These are phyloP conservation scores for Metarhizium album DNA, from an alignment of 2,329 filamentous ascomycete species.

Conservation along the genomic window DNA sequence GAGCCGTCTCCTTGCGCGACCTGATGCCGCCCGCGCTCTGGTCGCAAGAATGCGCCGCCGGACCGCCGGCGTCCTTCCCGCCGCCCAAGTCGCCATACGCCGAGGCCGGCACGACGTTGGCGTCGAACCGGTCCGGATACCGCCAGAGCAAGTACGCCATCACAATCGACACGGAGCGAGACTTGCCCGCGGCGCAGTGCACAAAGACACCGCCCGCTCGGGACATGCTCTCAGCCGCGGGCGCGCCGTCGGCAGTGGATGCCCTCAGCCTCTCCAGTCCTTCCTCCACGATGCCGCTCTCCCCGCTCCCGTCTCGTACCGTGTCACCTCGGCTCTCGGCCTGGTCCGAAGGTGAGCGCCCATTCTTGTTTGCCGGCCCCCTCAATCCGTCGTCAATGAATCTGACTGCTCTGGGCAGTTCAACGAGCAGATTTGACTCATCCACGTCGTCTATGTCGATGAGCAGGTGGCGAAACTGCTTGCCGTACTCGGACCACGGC, in stretches of 20 bases:
- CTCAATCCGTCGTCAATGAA: slow-evolving; percentile 73
- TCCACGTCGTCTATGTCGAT: slow-evolving; percentile 87
- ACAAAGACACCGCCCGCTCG: slow-evolving; percentile 39
- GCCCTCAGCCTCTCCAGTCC: slow-evolving; percentile 4
- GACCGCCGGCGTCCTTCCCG: background rate
- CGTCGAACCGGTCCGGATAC: slow-evolving; percentile 42
- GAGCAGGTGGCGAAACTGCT: slow-evolving; percentile 58
- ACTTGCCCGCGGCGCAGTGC: slow-evolving; percentile 89
- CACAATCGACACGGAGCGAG: slow-evolving; percentile 74
- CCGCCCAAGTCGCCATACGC: slow-evolving; percentile 10
- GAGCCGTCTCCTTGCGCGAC: slow-evolving; percentile 24
- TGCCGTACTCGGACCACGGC: slow-evolving; percentile 36
- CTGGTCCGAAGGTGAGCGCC: slow-evolving; percentile 4
- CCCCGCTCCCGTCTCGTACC: background rate
- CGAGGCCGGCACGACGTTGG: slow-evolving; percentile 21
- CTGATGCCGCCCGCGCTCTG: slow-evolving; percentile 10
- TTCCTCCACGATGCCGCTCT: slow-evolving; percentile 2
- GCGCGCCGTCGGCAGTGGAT: background rate
- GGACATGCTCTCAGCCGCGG: background rate
- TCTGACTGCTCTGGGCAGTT: slow-evolving; percentile 65
- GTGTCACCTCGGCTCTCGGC: slow-evolving; percentile 3
- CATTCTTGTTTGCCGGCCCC: background rate
- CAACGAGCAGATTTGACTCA: slow-evolving; percentile 73
- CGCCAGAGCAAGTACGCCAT: slow-evolving; percentile 76
- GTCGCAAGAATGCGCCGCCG: background rate